Base-by-base conservation (phyloP, 2,329 filamentous ascomycete species). In the Penicillium sp. region DNA sequence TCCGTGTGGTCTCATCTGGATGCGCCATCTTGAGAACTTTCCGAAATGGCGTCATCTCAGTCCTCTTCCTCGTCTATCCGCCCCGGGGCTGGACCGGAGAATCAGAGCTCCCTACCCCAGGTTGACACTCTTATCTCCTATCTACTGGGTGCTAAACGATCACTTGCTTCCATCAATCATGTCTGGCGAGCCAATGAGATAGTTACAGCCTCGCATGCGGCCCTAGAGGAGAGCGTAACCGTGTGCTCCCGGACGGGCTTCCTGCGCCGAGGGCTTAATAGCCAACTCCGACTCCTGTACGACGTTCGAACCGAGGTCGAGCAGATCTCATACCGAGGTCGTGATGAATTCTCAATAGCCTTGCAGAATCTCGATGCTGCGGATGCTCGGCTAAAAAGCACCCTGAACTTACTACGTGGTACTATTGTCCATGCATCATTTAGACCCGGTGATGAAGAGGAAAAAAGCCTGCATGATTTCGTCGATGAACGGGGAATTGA, bases 101-200 rank as follows among this genome's bases (percentile, higher is more conserved):
- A 63, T 21, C 49, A 63, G 36, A 60, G 61, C 13, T 50, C 61
- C 13, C 63, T 69, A 49, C 71, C 70, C 34, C 67, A 69, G 22
- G 83, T 96, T 67, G 91, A 96, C 64, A 86, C 85, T 22, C 85
- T 97, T 42, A 90, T 97, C 52, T 84, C 86, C 49, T 87, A 96
- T 75, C 87, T 97, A 34, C 85, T 97, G 39, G 87, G 89, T 29
- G 90, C 93, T 8, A 97, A 97, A 71, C 86, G 91, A 43, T 92
- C 92, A 1, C 83, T 97, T 4, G 90, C 89, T 14, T 91, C 91
- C 10, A 92, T 95, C 71, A 85, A 82, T 40, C 86, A 90, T 56
- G 91, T 97, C 48, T 87, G 90, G 70, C 89, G 90, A 56, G 92
- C 92, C 61, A 92, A 94, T 69, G 89, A 95, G 67, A 86, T 97